Base-by-base conservation (phyloP, 768 basidiomycete genomes). In the Hemileccinum impolitum region DNA sequence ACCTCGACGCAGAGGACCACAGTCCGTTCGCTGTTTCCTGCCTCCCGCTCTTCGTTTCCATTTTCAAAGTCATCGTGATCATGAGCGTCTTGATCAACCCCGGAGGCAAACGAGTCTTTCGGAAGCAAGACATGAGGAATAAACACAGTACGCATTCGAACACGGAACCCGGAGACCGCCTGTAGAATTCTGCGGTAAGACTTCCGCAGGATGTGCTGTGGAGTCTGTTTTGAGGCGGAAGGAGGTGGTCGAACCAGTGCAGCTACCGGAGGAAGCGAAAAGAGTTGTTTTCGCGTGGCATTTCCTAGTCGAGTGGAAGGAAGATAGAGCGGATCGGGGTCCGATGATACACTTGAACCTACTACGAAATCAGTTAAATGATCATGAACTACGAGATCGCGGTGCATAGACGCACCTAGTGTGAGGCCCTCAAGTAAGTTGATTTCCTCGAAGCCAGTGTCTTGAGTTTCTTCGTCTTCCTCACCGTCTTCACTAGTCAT, bases 141-240 rank as follows among this genome's bases (percentile, higher is more conserved):
- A 55, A 94, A 91, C 6, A 93, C 87, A 0, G 92, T 94, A n/a
- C 92, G 80, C 94, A 95, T 95, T 30, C 92, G 83, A 21, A 96
- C 87, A 18, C 84, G 78, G 66, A 96, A 87, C 4, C 91, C 93
- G 23, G 89, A 87, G 4, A 86, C 82, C 0, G 89, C 86, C 39
- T 77, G 75, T 15, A 96, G 69, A 1, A 87, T 84, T 59, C 87
- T 85, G 23, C 93, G 79, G 65, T 83, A 94, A 1, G 91, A 90
- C 64, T 93, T 94, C 40, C 90, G 83, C 10, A 96, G 72, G 0
- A 90, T 89, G 1, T 87, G 79, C 28, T 74, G 80, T 1, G 79
- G 74, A 55, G 69, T 68, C 31, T 74, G 75, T 39, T 72, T 65
- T 10, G 75, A 70, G 6, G 74, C 72, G 2, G 80, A 75, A 4